Evolutionary conservation across 352 stramenopile genomes (phyloP).

Genomic region (Phytophthora lateralis): DNA sequence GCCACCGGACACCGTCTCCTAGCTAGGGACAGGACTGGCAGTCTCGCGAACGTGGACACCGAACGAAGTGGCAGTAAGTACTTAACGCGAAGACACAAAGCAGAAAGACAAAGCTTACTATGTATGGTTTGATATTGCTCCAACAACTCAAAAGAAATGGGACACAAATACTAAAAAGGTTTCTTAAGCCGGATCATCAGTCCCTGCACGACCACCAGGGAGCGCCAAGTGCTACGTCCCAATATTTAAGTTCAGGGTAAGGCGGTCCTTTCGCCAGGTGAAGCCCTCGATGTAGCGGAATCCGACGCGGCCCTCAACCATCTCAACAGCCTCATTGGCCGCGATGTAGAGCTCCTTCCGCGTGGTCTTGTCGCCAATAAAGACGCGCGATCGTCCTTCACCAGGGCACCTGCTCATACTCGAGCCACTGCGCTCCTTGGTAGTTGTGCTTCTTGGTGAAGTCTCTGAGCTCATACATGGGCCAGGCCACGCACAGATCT

Average conservation of each 20-base stretch:
- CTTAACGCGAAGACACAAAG: too few species aligned
- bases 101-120: too few species aligned
- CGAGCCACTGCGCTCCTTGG: background rate
- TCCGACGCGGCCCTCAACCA: background rate
- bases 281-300: background rate
- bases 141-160: too few species aligned
- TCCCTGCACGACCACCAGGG: too few species aligned
- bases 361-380: conserved; percentile 7
- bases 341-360: conserved; percentile 7
- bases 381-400: background rate
- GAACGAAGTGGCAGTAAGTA: too few species aligned
- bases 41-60: too few species aligned
- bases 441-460: background rate
- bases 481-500: background rate
- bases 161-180: too few species aligned
- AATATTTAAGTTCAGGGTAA: background rate
- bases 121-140: too few species aligned
- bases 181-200: too few species aligned
- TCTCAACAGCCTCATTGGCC: conserved; percentile 4
- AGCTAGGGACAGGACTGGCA: too few species aligned
- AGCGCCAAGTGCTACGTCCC: background rate
- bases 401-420: background rate
- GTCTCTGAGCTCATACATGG: background rate
- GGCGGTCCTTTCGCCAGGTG: background rate
- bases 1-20: too few species aligned